Evolutionary conservation across 2,329 filamentous ascomycete genomes (phyloP).

Genomic region (Berkeleyomyces basicola): DNA sequence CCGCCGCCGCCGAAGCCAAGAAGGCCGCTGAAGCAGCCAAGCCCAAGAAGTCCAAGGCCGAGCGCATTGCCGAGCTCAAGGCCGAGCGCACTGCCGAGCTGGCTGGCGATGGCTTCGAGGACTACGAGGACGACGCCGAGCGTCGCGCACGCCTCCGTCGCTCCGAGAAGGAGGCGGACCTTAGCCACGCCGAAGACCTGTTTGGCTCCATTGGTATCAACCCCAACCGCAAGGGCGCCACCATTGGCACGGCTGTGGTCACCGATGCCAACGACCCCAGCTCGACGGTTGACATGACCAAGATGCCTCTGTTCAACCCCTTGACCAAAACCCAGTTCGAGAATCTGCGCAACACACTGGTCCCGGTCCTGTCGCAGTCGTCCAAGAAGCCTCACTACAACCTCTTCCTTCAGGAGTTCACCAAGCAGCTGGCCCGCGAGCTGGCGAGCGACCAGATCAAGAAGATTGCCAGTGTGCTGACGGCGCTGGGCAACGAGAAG

Average conservation of each 20-base stretch:
- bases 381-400: slow-evolving; percentile 80
- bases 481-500: slow-evolving; percentile 91
- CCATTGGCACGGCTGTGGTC: slow-evolving; percentile 47
- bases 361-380: slow-evolving; percentile 58
- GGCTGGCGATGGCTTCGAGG: slow-evolving; percentile 35
- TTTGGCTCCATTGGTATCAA: slow-evolving; percentile 60
- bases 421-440: slow-evolving; percentile 73
- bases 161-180: slow-evolving; percentile 74
- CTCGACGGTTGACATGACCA: slow-evolving; percentile 63
- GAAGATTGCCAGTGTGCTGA: slow-evolving; percentile 77
- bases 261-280: slow-evolving; percentile 56
- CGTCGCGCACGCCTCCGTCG: slow-evolving; percentile 57
- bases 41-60: slow-evolving; percentile 83
- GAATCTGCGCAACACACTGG: slow-evolving; percentile 59
- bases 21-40: slow-evolving; percentile 74
- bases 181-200: slow-evolving; percentile 79
- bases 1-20: slow-evolving; percentile 70
- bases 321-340: slow-evolving; percentile 75
- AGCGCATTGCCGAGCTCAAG: slow-evolving; percentile 65
- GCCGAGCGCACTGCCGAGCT: slow-evolving; percentile 39
- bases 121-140: slow-evolving; percentile 53
- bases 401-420: slow-evolving; percentile 80
- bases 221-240: slow-evolving; percentile 49
- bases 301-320: slow-evolving; percentile 76
- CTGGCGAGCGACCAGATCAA: slow-evolving; percentile 88